Base-by-base conservation (phyloP, 441 rosid genomes). In the Manihot esculenta region DNA sequence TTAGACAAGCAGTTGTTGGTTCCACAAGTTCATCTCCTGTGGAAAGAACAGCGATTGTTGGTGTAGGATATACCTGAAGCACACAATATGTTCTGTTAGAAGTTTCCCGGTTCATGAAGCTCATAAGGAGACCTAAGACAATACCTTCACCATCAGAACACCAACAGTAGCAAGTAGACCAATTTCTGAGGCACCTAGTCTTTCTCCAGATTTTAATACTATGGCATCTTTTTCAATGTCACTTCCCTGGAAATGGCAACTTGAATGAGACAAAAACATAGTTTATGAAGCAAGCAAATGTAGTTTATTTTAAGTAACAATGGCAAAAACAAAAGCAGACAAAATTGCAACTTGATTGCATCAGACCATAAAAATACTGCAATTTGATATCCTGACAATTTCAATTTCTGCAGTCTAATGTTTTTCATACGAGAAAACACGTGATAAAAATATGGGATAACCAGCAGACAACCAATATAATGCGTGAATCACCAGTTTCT, bases 1-100 rank as follows among this genome's bases (percentile, higher is more conserved):
- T 73, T 74, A 95, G 83, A 74, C 73, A 72, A 66, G 76, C 78
- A 35, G 82, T 74, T 65, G 83, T 78, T 59, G 97, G 91, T 77
- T 95, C 97, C 47, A 89, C 94, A 79, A 95, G 92, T 82, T 95
- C 98, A 56, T 95, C 97, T 68, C 98, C 98, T 33, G 97, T 87
- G 70, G 99, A 95, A 82, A 95, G 98, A 78, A 95, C 84, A 54
- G 91, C 98, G 75, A 95, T 80, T 47, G 81, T 85, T 67, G 98
- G 98, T 68, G 81, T 77, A 60, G 91, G 88, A 81, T 88, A 89
- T 67, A 93, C 92, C 99, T 95, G 81, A 75, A 82, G 2, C 73
- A 57, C 64, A 60, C 64, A 74, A 62, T 60, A 62, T 42, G 66
- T 64, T 38, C 24, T 10, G 44, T 72, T 45, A 70, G 68, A 48